Percentiles rank a stretch among this genome's conserved stretches.
phyloP scores from a whole-genome alignment of 2,329 filamentous ascomycete species.

The Colletotrichum ledebouriae region DNA sequence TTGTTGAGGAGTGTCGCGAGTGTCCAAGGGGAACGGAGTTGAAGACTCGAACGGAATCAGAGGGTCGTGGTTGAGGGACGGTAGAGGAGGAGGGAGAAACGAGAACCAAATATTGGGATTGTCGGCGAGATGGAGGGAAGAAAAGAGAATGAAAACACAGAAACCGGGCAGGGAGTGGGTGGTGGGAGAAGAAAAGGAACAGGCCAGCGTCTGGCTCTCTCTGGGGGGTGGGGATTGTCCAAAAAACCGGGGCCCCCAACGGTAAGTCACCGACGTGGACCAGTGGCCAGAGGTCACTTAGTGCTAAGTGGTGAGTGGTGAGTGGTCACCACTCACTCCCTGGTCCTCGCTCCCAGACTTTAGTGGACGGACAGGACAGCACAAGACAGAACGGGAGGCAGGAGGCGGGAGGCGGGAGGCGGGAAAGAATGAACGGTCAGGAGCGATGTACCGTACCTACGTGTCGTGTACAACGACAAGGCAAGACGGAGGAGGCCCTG shows the following conservation, averaged over 20 bases:
- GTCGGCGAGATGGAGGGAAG: conserved; percentile 48
- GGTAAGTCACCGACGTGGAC: conserved; percentile 31
- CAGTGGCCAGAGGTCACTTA: conserved; percentile 30
- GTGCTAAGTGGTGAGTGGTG: conserved; percentile 15
- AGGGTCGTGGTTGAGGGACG: conserved; percentile 36
- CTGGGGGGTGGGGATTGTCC: conserved; percentile 37
- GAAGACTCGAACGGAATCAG: conserved; percentile 35
- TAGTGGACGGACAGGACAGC: conserved; percentile 3
- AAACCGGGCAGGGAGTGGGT: conserved; percentile 48
- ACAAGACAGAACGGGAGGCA: neutral
- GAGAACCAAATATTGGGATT: conserved; percentile 46
- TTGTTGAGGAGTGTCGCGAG: conserved; percentile 50
- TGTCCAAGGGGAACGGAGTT: conserved; percentile 38
- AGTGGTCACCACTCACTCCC: conserved; percentile 24
- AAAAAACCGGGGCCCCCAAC: conserved; percentile 42
- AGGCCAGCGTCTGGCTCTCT: conserved; percentile 41
- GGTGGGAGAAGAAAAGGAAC: conserved; percentile 48
- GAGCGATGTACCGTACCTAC: conserved; percentile 14
- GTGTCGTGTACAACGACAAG: neutral
- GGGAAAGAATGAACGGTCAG: conserved; percentile 11
- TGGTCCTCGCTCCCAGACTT: neutral
- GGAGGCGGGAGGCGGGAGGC: conserved; percentile 22
- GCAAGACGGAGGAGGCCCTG: conserved; percentile 14
- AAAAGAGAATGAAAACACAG: conserved; percentile 47
- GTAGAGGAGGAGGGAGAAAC: conserved; percentile 46